Conservation (phyloP, 352 stramenopile species). For the Thalassiosira hispida region DNA sequence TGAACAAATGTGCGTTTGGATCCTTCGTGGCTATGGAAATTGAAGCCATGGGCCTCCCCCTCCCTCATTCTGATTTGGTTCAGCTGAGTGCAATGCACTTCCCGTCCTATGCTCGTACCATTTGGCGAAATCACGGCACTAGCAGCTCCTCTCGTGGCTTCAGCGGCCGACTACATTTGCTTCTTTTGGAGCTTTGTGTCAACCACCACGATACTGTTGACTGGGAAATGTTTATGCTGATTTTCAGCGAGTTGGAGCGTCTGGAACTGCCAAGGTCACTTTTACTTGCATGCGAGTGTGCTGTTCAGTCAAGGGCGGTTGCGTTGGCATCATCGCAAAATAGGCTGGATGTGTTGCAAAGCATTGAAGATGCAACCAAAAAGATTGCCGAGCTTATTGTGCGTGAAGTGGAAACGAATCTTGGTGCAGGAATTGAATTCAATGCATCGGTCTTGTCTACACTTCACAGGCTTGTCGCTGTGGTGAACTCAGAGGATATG, state of each 20-base stretch:
- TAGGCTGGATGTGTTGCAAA: conserved; percentile 38
- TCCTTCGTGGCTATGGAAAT: conserved; percentile 83
- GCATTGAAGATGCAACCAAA: conserved; percentile 32
- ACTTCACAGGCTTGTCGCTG: conserved; percentile 38
- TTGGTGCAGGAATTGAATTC: conserved; percentile 36
- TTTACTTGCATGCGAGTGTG: conserved; percentile 69
- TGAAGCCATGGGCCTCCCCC: conserved; percentile 82
- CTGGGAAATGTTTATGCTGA: conserved; percentile 62
- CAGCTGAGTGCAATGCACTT: conserved; percentile 82
- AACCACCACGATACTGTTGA: conserved; percentile 64
- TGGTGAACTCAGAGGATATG: conserved; percentile 38
- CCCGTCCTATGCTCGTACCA: conserved; percentile 77
- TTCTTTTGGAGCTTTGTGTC: conserved; percentile 81
- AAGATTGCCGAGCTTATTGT: conserved; percentile 41
- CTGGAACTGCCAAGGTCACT: conserved; percentile 66
- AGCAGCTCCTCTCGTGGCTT: conserved; percentile 39
- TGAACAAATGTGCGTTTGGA: conserved; percentile 68
- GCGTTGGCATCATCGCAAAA: conserved; percentile 32
- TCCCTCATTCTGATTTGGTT: conserved; percentile 80
- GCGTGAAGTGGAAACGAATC: conserved; percentile 34
- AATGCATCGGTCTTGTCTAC: conserved; percentile 38
- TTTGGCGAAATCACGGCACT: conserved; percentile 77
- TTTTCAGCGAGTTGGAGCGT: conserved; percentile 66
- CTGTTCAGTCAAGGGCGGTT: conserved; percentile 47
- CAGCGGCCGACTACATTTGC: conserved; percentile 74